Percentiles rank a stretch among this genome's conserved stretches.
These are phyloP conservation scores for Leptosphaerulina australis DNA, from an alignment of 2,329 filamentous ascomycete genomes.

Conservation along the genomic window DNA sequence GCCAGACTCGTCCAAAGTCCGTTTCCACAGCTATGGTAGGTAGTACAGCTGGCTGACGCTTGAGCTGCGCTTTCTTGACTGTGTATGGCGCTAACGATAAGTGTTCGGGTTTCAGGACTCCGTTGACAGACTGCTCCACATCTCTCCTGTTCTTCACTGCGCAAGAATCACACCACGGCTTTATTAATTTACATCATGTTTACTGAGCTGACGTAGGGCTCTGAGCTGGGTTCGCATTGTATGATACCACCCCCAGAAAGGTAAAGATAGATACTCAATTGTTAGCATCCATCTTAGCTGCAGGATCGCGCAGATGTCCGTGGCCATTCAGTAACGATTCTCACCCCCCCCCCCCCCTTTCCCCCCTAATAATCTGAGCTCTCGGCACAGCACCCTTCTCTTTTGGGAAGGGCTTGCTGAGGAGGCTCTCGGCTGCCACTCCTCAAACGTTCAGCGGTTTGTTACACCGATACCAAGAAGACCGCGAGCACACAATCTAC, in stretches of 20 bases:
- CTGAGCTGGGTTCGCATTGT: not conserved
- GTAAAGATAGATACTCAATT: not conserved
- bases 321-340: constrained; percentile 6
- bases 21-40: not conserved
- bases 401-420: not conserved
- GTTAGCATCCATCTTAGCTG: constrained; percentile 18
- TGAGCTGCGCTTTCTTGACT: not conserved
- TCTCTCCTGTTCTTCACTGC: not conserved
- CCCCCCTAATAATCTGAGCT: no score
- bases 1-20: not conserved
- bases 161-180: constrained; percentile 3
- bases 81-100: not conserved
- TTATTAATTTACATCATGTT: constrained; percentile 11
- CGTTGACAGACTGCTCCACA: not conserved
- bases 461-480: not conserved
- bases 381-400: constrained; percentile 1
- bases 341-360: no score
- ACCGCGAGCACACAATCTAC: not conserved
- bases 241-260: not conserved
- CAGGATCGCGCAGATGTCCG: constrained; percentile 14
- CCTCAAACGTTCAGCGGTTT: not conserved
- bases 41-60: not conserved
- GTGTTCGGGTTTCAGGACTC: not conserved
- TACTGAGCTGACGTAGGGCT: constrained; percentile 5
- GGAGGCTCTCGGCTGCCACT: not conserved